phyloP scores from a whole-genome alignment of 2,329 filamentous ascomycete genomes.

The Mariannaea elegans region DNA sequence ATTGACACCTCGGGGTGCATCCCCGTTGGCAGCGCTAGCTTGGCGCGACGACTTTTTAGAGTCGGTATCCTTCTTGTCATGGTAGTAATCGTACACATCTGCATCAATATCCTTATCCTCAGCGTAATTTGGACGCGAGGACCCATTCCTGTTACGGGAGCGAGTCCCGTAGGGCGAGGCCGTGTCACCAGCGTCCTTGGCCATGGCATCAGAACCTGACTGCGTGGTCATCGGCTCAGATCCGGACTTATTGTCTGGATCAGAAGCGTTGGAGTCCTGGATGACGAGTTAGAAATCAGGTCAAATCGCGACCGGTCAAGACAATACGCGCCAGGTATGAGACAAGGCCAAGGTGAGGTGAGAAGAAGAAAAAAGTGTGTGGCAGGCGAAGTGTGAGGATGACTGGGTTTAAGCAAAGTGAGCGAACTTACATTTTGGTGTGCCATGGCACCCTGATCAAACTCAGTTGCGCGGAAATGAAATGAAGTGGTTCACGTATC shows the following conservation, averaged over 20 bases:
- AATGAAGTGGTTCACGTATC: constrained; percentile 44
- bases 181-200: constrained; percentile 61
- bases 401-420: constrained; percentile 25
- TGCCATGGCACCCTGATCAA: constrained; percentile 47
- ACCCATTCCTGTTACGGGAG: constrained; percentile 86
- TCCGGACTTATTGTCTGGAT: constrained; percentile 45
- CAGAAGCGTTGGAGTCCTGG: constrained; percentile 48
- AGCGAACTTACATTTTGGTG: constrained; percentile 48
- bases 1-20: constrained; percentile 46
- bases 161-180: constrained; percentile 88
- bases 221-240: constrained; percentile 58
- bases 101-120: constrained; percentile 92
- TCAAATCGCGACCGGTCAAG: constrained; percentile 33
- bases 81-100: constrained; percentile 78
- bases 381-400: constrained; percentile 30
- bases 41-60: constrained; percentile 65
- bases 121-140: constrained; percentile 89
- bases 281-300: constrained; percentile 32
- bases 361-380: constrained; percentile 24
- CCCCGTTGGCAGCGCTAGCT: constrained; percentile 50
- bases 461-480: constrained; percentile 47
- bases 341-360: constrained; percentile 13
- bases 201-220: constrained; percentile 55
- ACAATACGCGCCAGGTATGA: constrained; percentile 26
- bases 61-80: constrained; percentile 64